Base-by-base conservation (phyloP, 2,329 filamentous ascomycete species). In the Fusarium scirpi region DNA sequence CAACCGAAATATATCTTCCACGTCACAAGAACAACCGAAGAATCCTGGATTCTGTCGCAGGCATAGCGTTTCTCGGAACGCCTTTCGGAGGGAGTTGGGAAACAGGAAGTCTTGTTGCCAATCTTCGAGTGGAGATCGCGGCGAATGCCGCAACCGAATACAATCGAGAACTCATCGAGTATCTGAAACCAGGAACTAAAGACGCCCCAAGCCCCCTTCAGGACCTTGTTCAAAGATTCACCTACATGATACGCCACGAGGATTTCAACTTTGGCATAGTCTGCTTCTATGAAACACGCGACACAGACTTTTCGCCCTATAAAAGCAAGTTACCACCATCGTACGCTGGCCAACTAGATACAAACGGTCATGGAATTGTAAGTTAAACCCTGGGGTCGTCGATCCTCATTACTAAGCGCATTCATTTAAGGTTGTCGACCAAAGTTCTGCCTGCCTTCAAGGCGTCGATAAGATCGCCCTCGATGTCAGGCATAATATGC, bases 341-440 rank as follows among this genome's bases (percentile, higher is more conserved):
- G 0, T 13, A 46, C 6, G 44, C 16, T 5, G 10, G 5, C 4
- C 24, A 13, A 8, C 24, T 46, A 1, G 24, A 46, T 4, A 1
- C 0, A 6, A 13, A 27, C 2, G 44, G 44, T 5, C 24, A 27
- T 13, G 44, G 44, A 46, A 46, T 46, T 46, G 44, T 46, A n/a
- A 2, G 44, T 46, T 13, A 30, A 7, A 30, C 29, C 12, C 5
- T 13, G 2, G 1, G 0, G 1, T 30, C 12, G 2, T 3, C 2
- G 0, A 13, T 30, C 29, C 2, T 12, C 5, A 1, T 30, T 30
- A 13, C 12, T 30, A 30, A 30, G 5, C 2, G 5, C 1, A 6
- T 12, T 29, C 1, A 27, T 13, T 24, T 1, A n/a, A 46, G 44
- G 44, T 46, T n/a, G 44, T 46, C 16, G 10, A 24, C 2, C 6